Evolutionary conservation across 768 basidiomycete genomes (phyloP).

Genomic region (Peribolospora baueri): DNA sequence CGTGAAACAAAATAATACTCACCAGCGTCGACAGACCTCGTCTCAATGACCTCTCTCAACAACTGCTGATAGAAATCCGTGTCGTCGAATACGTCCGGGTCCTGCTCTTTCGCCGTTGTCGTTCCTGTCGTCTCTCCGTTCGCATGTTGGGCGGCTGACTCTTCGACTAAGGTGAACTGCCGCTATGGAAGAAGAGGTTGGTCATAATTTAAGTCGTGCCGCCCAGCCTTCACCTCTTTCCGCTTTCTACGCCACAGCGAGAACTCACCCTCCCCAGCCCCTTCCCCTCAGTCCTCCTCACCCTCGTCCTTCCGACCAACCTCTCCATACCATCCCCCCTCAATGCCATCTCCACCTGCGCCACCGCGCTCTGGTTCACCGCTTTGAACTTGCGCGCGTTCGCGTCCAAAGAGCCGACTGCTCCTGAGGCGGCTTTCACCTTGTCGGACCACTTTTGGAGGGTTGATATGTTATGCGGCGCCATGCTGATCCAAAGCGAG

Average conservation of each 20-base stretch:
- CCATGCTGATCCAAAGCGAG: too few species aligned
- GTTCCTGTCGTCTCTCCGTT: conserved; percentile 25
- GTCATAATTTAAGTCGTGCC: conserved; percentile 11
- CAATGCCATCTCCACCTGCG: conserved; percentile 12
- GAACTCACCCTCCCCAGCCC: conserved; percentile 20
- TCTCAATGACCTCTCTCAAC: conserved; percentile 70
- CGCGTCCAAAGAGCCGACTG: conserved; percentile 37
- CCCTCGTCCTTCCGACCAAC: conserved; percentile 34
- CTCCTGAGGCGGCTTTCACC: conserved; percentile 72
- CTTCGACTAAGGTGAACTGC: conserved; percentile 3
- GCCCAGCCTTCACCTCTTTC: neutral
- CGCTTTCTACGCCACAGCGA: conserved; percentile 6
- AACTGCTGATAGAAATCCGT: conserved; percentile 83
- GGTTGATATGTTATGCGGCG: conserved; percentile 23
- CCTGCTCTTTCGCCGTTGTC: conserved; percentile 7
- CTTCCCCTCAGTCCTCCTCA: conserved; percentile 24
- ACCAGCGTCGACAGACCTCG: conserved; percentile 18
- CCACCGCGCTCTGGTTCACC: conserved; percentile 23
- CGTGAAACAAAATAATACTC: too few species aligned
- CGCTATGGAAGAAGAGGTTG: too few species aligned
- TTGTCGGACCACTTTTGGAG: conserved; percentile 88
- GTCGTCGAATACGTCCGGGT: conserved; percentile 43
- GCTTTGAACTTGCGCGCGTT: conserved; percentile 34
- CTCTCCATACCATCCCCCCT: conserved; percentile 19
- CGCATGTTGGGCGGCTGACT: conserved; percentile 19